A percentile compares a stretch with the other conserved stretches of the same genome.
Conservation (phyloP, 1,284 basidiomycete genomes). For the Rugosomyces carneus region DNA sequence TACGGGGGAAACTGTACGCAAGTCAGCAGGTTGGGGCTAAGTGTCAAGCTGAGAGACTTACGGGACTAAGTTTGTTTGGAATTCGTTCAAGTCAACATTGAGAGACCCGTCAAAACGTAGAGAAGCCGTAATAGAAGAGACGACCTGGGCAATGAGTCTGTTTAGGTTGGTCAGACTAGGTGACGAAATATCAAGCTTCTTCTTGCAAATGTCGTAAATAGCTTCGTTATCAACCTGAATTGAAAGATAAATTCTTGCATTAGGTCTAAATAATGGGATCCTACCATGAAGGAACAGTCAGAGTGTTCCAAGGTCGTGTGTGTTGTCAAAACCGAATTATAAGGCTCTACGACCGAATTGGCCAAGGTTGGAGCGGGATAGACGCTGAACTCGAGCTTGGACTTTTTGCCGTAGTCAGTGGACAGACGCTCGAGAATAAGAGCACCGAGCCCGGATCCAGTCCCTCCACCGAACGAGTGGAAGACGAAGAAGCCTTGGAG, state of each 20-base stretch:
- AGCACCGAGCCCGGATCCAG: slow-evolving; percentile 98
- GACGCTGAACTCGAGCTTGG: slow-evolving; percentile 98
- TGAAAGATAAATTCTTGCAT: slow-evolving; percentile 5
- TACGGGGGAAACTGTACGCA: slow-evolving; percentile 78
- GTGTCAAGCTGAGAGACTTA: slow-evolving; percentile 34
- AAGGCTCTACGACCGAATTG: slow-evolving; percentile 97
- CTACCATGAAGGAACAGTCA: slow-evolving; percentile 97
- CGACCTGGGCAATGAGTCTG: slow-evolving; percentile 95
- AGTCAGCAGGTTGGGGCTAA: slow-evolving; percentile 4
- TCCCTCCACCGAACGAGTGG: slow-evolving; percentile 99
- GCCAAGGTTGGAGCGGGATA: slow-evolving; percentile 95
- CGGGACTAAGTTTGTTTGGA: slow-evolving; percentile 98
- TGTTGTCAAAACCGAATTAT: slow-evolving; percentile 98
- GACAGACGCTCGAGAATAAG: slow-evolving; percentile 96
- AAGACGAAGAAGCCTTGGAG: slow-evolving; percentile 99
- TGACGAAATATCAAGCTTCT: slow-evolving; percentile 81
- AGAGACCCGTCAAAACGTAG: slow-evolving; percentile 96
- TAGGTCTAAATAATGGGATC: slow-evolving; percentile 10
- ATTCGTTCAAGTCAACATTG: slow-evolving; percentile 97
- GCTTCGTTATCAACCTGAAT: slow-evolving; percentile 85
- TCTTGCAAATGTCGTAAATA: slow-evolving; percentile 98
- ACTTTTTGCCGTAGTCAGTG: slow-evolving; percentile 99
- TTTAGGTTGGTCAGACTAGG: slow-evolving; percentile 96
- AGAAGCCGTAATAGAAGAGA: slow-evolving; percentile 96
- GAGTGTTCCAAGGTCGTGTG: slow-evolving; percentile 99